Base-by-base conservation (phyloP, 345 rosid species). In the Eutrema yunnanense region DNA sequence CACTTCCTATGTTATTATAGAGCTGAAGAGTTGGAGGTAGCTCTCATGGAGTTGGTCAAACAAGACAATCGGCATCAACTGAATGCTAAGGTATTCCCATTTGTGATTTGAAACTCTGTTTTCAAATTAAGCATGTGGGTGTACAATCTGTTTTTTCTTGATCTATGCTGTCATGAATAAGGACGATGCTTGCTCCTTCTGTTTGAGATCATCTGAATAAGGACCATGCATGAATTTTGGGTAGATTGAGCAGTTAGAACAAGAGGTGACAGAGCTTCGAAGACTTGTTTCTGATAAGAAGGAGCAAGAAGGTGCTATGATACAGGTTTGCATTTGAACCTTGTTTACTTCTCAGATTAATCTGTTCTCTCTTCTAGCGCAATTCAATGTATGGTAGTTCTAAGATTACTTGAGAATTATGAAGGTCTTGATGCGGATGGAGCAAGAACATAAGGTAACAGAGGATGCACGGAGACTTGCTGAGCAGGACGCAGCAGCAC, bases 11-110 rank as follows among this genome's bases (percentile, higher is more conserved):
- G 67, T 46, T 73, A 80, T 50, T 54, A 56, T 76, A 95, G 99
- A 83, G 92, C 98, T 65, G 98, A 95, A 66, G 99, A 95, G 83
- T 83, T 95, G 80, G 98, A 95, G 83, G 89, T 97, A 32, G 98
- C 98, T 70, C 80, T 95, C 78, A 87, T 87, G 99, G 99, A 95
- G 87, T 90, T 95, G 92, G 99, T 95, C 78, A 92, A 92, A 81
- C 97, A 85, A 82, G 99, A 92, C 76, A 95, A 92, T 73, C 84
- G 94, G 59, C 82, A 84, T 50, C 88, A 92, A 77, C 82, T 95
- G 79, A 88, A 90, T 65, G 94, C 98, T 30, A 87, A 67, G 96
- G 99, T 95, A 90, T 79, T 54, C 78, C 29, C 41, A 40, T 71
- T 60, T 65, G 55, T 22, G 27, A 50, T 11, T 16, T 61, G 34